Conservation (phyloP, 2,329 filamentous ascomycete genomes). For the Pseudovirgaria hyperparasitica region DNA sequence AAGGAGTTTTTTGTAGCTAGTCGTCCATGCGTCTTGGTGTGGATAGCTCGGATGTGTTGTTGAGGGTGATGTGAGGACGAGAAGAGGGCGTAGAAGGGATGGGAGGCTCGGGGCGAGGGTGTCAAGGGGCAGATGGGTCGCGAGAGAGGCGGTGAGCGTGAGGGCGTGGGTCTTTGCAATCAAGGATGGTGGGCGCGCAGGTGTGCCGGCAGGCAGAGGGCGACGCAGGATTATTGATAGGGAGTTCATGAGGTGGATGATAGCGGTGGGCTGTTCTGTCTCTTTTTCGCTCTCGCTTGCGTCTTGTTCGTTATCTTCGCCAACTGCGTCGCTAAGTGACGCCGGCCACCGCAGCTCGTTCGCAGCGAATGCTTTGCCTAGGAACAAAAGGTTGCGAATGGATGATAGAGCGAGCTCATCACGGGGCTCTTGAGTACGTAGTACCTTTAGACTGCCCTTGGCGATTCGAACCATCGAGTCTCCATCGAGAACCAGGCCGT, state of each 20-base stretch:
- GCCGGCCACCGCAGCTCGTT: conserved; percentile 39
- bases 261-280: conserved; percentile 36
- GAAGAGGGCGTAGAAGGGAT: conserved; percentile 53
- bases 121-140: conserved; percentile 44
- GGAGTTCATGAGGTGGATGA: conserved; percentile 68
- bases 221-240: conserved; percentile 68
- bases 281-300: conserved; percentile 29
- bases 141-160: conserved; percentile 58
- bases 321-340: conserved; percentile 31
- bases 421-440: conserved; percentile 53
- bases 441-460: conserved; percentile 42
- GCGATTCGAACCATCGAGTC: conserved; percentile 49
- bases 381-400: conserved; percentile 70
- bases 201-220: conserved; percentile 44
- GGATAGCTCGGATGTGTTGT: conserved; percentile 60
- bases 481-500: conserved; percentile 55
- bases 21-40: conserved; percentile 55
- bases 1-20: conserved; percentile 56
- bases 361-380: conserved; percentile 52
- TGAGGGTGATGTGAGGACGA: conserved; percentile 71
- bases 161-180: conserved; percentile 65
- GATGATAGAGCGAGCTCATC: conserved; percentile 68
- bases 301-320: conserved; percentile 28
- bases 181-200: conserved; percentile 48
- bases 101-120: conserved; percentile 52